A percentile compares a stretch with the other conserved stretches of the same genome.
Conservation (phyloP, 495 filamentous ascomycete genomes). For the Neurospora terricola region DNA sequence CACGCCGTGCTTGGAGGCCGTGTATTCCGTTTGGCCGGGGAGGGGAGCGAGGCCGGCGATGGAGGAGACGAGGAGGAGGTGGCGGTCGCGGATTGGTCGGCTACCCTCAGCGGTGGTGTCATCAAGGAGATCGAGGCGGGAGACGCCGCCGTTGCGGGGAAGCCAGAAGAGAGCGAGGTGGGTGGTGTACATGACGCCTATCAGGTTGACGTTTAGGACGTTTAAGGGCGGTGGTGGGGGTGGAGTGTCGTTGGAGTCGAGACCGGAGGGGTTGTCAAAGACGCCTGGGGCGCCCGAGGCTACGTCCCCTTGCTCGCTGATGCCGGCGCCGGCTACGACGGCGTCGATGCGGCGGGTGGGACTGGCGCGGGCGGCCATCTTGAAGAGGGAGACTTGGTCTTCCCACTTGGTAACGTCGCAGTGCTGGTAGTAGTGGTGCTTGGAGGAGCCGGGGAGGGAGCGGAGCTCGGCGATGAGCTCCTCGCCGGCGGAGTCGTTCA, state of each 20-base stretch:
- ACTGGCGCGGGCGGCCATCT: slow-evolving; percentile 37
- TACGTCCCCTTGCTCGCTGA: slow-evolving; percentile 30
- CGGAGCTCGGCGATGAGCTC: slow-evolving; percentile 28
- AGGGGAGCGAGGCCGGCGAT: slow-evolving; percentile 41
- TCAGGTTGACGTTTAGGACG: slow-evolving; percentile 52
- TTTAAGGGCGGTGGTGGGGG: slow-evolving; percentile 43
- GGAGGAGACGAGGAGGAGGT: slow-evolving; percentile 47
- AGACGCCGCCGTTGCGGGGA: slow-evolving; percentile 22
- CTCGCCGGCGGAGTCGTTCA: slow-evolving; percentile 28
- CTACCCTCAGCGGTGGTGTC: too few relatives aligned
- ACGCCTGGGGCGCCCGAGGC: slow-evolving; percentile 10
- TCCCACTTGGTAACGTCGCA: slow-evolving; percentile 47
- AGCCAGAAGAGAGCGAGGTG: slow-evolving; percentile 56
- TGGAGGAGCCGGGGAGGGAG: slow-evolving; percentile 14
- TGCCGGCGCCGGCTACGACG: slow-evolving; percentile 61
- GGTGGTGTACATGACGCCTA: slow-evolving; percentile 52
- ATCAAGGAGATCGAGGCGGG: slow-evolving; percentile 2
- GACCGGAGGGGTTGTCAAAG: slow-evolving; percentile 26
- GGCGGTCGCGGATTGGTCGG: slow-evolving; percentile 26
- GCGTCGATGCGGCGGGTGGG: slow-evolving; percentile 48
- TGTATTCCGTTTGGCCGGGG: slow-evolving; percentile 43
- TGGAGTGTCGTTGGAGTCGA: slow-evolving; percentile 23
- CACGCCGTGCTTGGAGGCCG: slow-evolving; percentile 52
- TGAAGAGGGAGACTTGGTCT: slow-evolving; percentile 53
- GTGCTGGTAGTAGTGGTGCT: slow-evolving; percentile 37